phyloP scores from a whole-genome alignment of 371 early-diverging fungal species.

The Mucor ambiguus region DNA sequence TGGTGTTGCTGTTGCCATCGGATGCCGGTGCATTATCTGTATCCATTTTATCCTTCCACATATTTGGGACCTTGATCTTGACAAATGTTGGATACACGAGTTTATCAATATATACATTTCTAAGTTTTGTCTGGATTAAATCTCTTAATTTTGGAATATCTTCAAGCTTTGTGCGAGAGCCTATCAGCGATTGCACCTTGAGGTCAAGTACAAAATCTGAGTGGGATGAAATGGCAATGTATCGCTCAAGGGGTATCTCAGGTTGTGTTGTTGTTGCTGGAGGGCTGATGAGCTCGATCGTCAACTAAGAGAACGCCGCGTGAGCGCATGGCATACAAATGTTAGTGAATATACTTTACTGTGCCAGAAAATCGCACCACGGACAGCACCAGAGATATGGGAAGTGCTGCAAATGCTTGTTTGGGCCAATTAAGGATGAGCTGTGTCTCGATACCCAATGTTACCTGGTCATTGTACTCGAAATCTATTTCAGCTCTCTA shows the following conservation, averaged over 20 bases:
- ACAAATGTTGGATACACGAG: constrained; percentile 66
- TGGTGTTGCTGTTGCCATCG: not conserved
- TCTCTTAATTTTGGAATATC: constrained; percentile 91
- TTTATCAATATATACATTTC: constrained; percentile 69
- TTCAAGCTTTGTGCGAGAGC: constrained; percentile 92
- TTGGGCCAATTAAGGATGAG: constrained; percentile 92
- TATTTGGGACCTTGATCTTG: constrained; percentile 51
- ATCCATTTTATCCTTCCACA: constrained; percentile 39
- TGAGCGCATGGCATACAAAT: not conserved
- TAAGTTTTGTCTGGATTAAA: constrained; percentile 74
- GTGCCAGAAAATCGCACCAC: constrained; percentile 89
- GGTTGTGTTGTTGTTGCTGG: constrained; percentile 45
- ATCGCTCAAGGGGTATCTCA: constrained; percentile 51
- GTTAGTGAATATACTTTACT: constrained; percentile 38
- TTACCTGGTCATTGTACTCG: constrained; percentile 78
- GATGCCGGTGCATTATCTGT: constrained; percentile 1
- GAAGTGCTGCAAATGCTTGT: constrained; percentile 84
- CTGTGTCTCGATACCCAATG: constrained; percentile 80
- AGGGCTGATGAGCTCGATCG: constrained; percentile 50
- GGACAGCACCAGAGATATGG: constrained; percentile 82
- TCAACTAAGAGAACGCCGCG: constrained; percentile 22
- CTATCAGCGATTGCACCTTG: constrained; percentile 84
- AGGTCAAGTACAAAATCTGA: constrained; percentile 85
- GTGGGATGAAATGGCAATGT: constrained; percentile 63
- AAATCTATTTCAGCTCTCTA: constrained; percentile 71